Evolutionary conservation across 2,329 filamentous ascomycete species (phyloP).

Genomic region (Orbilia quercus): DNA sequence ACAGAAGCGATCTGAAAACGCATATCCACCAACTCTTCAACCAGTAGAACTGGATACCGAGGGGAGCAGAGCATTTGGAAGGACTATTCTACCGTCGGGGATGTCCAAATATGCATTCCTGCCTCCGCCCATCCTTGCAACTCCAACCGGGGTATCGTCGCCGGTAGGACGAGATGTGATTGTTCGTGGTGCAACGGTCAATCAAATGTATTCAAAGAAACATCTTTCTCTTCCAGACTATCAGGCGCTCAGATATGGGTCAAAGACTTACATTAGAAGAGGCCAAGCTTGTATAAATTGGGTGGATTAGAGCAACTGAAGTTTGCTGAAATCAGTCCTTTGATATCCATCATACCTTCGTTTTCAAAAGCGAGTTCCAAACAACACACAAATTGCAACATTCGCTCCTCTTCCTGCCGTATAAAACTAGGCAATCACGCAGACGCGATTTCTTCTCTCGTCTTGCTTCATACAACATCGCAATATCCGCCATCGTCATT

Average conservation of each 20-base stretch:
- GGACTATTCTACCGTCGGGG: conserved; percentile 16
- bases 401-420: conserved; percentile 4
- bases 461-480: not conserved
- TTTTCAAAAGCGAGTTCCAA: conserved; percentile 2
- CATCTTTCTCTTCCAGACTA: conserved; percentile 8
- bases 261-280: no score
- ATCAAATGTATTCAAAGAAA: conserved; percentile 22
- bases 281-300: conserved; percentile 37
- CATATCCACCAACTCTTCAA: not conserved
- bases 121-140: conserved; percentile 23
- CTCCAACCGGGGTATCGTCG: conserved; percentile 40
- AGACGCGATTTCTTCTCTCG: conserved; percentile 2
- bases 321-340: not conserved
- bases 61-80: not conserved
- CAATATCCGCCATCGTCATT: not conserved
- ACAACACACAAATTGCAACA: conserved; percentile 42
- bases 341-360: conserved; percentile 29
- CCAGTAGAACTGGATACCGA: not conserved
- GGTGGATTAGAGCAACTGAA: not conserved
- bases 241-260: conserved; percentile 4
- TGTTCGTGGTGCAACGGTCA: conserved; percentile 41
- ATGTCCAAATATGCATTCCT: conserved; percentile 26
- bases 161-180: conserved; percentile 49
- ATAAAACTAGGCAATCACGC: not conserved
- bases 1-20: conserved; percentile 12